Base-by-base conservation (phyloP, 108 stramenopile species). In the Cyclotella cryptica region DNA sequence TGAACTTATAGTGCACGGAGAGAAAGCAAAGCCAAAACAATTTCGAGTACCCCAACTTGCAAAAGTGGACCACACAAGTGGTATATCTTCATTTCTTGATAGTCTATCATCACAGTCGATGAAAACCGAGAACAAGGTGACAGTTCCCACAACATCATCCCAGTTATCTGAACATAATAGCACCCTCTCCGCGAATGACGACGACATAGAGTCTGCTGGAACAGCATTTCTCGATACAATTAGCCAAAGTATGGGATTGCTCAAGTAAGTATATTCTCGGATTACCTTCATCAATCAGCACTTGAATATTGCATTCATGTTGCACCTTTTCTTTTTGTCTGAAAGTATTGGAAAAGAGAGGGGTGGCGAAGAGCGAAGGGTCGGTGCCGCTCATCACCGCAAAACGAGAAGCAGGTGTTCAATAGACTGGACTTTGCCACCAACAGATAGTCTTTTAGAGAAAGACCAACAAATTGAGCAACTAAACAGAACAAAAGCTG, bases 361-460 rank as follows among this genome's bases (percentile, higher is more conserved):
- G 39, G 76, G 79, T 22, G 86, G 85, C 9, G 94, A 93, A 86
- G 90, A 90, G 66, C 69, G 53, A 28, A 78, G 87, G 43, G 92
- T 91, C 21, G 92, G 90, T 0, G 80, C 84, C 11, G 84, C 85
- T 11, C 87, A 94, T 62, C 95, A 96, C 76, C 89, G 93, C n/a
- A 93, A 93, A 72, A 94, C 89, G 13, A 78, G 82, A 19, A 94
- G 93, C 63, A 76, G 81, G 59, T 91, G 90, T 47, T 91, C 90
- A 42, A 94, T 94, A 57, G 95, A 96, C 55, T 96, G 95, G 95
- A 79, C 93, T 18, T 71, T 94, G 29, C 91, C 93, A 13, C 87
- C 85, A n/a, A 70, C 83, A 27, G 83, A 84, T 19, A 77, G 45
- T 45, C 72, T 84, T 9, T 30, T 84, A 26, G 83, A 84, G 44